Percentiles rank a stretch among this genome's conserved stretches.
Conservation (phyloP, 1,284 basidiomycete species). For the Ganoderma lucidum region DNA sequence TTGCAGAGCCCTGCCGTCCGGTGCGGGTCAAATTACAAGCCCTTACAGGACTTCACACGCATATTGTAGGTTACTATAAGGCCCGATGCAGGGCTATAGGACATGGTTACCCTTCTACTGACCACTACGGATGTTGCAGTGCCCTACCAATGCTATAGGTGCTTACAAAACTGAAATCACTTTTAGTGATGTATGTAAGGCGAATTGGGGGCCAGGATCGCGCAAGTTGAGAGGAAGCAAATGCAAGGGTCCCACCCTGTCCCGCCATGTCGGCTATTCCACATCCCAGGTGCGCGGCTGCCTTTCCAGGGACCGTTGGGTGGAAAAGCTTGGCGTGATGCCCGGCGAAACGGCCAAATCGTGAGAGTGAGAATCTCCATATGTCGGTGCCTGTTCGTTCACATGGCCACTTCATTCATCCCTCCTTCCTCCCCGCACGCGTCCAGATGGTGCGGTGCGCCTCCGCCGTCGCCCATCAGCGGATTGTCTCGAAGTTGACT, state of each 20-base stretch:
- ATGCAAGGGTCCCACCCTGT: not conserved
- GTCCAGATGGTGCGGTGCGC: not conserved
- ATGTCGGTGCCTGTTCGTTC: slow-evolving; percentile 11
- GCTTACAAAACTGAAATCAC: too few species aligned
- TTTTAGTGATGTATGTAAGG: too few species aligned
- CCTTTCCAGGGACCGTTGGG: too few species aligned
- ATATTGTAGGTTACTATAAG: too few species aligned
- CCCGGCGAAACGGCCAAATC: not conserved
- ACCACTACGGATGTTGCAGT: too few species aligned
- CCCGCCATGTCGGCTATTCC: not conserved
- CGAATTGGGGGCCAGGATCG: not conserved
- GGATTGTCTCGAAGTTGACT: not conserved
- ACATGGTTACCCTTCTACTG: too few species aligned
- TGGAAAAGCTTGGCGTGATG: not conserved
- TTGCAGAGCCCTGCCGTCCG: too few species aligned
- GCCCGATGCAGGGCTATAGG: too few species aligned
- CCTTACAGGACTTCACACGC: too few species aligned
- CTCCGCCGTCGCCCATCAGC: not conserved
- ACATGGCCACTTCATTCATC: slow-evolving; percentile 20
- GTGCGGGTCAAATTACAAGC: too few species aligned
- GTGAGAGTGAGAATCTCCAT: not conserved
- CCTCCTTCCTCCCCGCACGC: not conserved
- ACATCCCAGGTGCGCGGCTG: not conserved
- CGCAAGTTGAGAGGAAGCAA: not conserved
- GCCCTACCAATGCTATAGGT: too few species aligned